phyloP scores from a whole-genome alignment of 768 basidiomycete genomes.

The Collybia mongolica region DNA sequence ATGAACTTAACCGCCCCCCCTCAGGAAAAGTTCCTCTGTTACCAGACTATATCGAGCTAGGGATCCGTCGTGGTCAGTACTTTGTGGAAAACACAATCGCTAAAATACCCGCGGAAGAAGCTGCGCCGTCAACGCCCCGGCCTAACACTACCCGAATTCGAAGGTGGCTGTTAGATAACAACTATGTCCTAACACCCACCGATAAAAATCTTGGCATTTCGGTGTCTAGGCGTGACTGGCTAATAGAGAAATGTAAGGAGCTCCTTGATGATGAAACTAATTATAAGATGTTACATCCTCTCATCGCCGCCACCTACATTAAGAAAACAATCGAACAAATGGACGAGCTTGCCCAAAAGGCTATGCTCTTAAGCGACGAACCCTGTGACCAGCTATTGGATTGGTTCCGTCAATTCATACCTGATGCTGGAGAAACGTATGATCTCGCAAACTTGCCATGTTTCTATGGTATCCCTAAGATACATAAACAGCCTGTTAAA shows the following conservation, averaged over 20 bases:
- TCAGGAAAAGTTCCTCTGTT: slow-evolving; percentile 1
- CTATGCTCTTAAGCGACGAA: background rate
- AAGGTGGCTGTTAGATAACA: slow-evolving; percentile 13
- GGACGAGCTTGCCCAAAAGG: background rate
- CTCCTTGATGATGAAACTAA: slow-evolving; percentile 5
- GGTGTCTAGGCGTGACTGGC: slow-evolving; percentile 19
- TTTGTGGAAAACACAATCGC: slow-evolving; percentile 13
- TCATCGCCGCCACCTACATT: too few relatives aligned
- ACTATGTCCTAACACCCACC: slow-evolving; percentile 20
- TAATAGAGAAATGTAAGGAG: slow-evolving; percentile 15
- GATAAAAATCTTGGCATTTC: slow-evolving; percentile 25
- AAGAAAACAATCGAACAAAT: too few relatives aligned
- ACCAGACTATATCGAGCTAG: slow-evolving; percentile 16
- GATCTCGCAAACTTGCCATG: background rate
- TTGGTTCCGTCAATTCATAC: slow-evolving; percentile 9
- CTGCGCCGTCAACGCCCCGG: background rate
- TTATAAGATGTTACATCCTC: slow-evolving; percentile 4
- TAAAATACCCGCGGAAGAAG: slow-evolving; percentile 10
- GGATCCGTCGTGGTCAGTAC: slow-evolving; percentile 9
- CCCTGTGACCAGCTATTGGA: slow-evolving; percentile 9
- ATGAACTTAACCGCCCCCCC: slow-evolving; percentile 8
- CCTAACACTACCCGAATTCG: slow-evolving; percentile 8
- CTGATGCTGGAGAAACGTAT: background rate
- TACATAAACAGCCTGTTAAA: slow-evolving; percentile 28
- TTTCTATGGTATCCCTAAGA: slow-evolving; percentile 29